Percentiles rank a stretch among this genome's conserved stretches.
These are phyloP conservation scores for Psidium guajava DNA, from an alignment of 345 rosid species.

Conservation along the genomic window DNA sequence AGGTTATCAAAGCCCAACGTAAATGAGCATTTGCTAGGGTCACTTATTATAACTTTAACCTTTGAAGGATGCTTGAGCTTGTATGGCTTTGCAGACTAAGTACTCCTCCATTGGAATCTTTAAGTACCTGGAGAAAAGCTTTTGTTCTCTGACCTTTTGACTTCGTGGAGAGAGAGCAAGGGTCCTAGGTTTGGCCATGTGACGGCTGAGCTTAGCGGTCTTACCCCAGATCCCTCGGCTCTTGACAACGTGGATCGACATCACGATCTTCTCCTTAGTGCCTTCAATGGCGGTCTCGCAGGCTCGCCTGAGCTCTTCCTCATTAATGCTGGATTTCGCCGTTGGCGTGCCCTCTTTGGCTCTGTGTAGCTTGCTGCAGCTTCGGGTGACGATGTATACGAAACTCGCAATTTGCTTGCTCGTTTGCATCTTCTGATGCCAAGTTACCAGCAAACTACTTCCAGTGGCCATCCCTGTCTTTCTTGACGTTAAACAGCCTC, in stretches of 20 bases:
- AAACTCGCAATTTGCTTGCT: not conserved
- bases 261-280: slow-evolving; percentile 69
- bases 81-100: slow-evolving; percentile 93
- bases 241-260: slow-evolving; percentile 95
- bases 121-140: slow-evolving; percentile 90
- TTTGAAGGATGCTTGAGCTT: slow-evolving; percentile 92
- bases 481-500: no score
- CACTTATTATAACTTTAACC: slow-evolving; percentile 88
- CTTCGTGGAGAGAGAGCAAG: slow-evolving; percentile 76
- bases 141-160: slow-evolving; percentile 56
- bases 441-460: no score
- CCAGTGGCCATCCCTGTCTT: no score
- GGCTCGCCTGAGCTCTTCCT: slow-evolving; percentile 83
- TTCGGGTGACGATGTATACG: not conserved
- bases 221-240: slow-evolving; percentile 95
- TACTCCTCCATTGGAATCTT: slow-evolving; percentile 90
- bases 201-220: slow-evolving; percentile 78
- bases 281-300: slow-evolving; percentile 95
- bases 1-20: slow-evolving; percentile 98
- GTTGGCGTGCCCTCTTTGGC: slow-evolving; percentile 11
- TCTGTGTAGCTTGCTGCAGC: not conserved
- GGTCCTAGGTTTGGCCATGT: slow-evolving; percentile 97
- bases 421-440: no score
- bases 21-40: slow-evolving; percentile 95
- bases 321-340: slow-evolving; percentile 98